Base-by-base conservation (phyloP, 176 grass and related monocot genomes). In the Oryza longistaminata region DNA sequence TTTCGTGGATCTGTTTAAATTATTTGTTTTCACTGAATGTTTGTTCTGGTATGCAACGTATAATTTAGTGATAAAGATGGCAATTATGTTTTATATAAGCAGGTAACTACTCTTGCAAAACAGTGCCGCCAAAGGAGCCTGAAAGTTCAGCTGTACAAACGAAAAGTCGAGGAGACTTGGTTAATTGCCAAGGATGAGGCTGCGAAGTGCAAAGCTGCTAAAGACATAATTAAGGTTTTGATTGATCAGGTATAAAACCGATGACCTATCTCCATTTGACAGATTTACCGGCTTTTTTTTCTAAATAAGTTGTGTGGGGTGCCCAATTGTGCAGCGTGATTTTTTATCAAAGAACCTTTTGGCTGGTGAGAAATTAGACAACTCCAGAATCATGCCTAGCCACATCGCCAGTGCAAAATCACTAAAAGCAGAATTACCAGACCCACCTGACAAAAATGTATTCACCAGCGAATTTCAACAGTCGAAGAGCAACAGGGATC, bases 111-210 rank as follows among this genome's bases (percentile, higher is more conserved):
- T 79, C 93, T 96, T 71, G 82, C 77, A 68, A 88, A 96, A 78
- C 83, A 99, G 87, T 99, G 96, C 74, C 88, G 64, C 68, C 82
- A 79, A 84, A 96, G 85, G 80, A 94, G 91, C 89, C 79, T 85
- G 68, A 91, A 94, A 72, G 74, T 94, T 86, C 93, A 96, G 68
- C 71, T 90, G 40, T 94, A 90, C 86, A 94, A 94, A 94, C 69
- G 39, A 37, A 92, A 92, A 91, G 91, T 99, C 11, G 90, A 99
- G 78, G 93, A 99, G 83, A 96, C 91, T 17, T 99, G 77, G 90
- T 85, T 88, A 43, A 71, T 86, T 79, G 86, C 79, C 44, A 94
- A 76, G 78, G 84, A 96, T 86, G 91, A 99, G 85, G 88, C 96
- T 69, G 87, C 90, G 79, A 99, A 94, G 50, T 96, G 86, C 84